Evolutionary conservation across 2,329 filamentous ascomycete species (phyloP).

Genomic region (Cladorrhinum sp.): DNA sequence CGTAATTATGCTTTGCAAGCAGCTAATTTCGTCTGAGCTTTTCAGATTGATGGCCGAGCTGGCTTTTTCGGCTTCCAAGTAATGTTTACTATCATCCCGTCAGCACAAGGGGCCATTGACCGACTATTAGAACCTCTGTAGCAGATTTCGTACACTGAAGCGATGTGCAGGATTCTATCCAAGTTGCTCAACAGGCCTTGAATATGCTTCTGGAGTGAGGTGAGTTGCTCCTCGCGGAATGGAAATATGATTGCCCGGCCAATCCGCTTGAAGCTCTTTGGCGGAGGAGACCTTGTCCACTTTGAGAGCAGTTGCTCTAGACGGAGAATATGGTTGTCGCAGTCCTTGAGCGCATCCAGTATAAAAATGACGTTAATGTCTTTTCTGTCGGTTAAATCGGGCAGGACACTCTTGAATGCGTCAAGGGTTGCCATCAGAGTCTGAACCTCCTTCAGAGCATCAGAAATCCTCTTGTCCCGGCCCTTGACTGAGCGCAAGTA

Average conservation of each 20-base stretch:
- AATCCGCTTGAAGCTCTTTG: neutral
- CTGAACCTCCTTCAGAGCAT: neutral
- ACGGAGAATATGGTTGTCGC: neutral
- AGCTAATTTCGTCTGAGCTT: no score
- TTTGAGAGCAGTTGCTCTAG: neutral
- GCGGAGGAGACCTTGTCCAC: neutral
- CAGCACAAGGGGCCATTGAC: no score
- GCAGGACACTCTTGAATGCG: neutral
- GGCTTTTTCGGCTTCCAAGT: neutral
- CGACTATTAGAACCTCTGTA: neutral
- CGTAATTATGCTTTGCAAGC: no score
- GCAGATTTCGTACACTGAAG: neutral
- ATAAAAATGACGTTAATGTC: neutral
- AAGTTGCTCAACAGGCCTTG: neutral
- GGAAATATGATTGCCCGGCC: neutral
- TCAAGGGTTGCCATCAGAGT: neutral
- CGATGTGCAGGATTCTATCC: neutral
- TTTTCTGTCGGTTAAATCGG: neutral
- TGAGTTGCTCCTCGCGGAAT: neutral
- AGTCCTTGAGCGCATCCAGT: neutral
- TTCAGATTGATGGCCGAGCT: neutral
- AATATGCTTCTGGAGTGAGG: neutral
- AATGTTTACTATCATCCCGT: no score
- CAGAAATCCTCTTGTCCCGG: neutral
- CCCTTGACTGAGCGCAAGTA: neutral